Percentiles rank a stretch among this genome's conserved stretches.
These are phyloP conservation scores for Hyphodiscus sp. DNA, from an alignment of 2,329 filamentous ascomycete species.

Conservation along the genomic window DNA sequence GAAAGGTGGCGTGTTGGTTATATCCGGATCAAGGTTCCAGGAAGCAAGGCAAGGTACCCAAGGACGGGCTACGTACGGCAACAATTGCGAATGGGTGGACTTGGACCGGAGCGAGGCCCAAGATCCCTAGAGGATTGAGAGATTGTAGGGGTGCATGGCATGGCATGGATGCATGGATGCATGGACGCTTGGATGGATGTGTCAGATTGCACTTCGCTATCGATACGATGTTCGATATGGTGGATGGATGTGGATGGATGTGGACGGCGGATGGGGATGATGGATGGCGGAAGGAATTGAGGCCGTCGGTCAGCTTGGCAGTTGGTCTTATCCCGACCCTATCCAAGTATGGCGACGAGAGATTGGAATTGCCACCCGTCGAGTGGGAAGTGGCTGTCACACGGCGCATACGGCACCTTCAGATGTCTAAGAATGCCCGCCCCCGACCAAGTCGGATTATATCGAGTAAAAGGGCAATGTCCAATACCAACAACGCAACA, in stretches of 20 bases:
- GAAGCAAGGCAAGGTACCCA: neutral
- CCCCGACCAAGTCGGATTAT: neutral
- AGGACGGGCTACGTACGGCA: neutral
- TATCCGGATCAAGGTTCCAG: neutral
- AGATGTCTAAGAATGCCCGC: no score
- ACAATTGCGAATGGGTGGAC: constrained; percentile 1
- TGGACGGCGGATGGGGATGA: no score
- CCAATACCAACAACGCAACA: no score
- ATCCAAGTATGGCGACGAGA: neutral
- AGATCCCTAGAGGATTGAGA: neutral
- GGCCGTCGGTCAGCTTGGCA: neutral
- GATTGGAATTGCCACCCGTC: neutral
- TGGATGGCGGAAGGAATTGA: neutral
- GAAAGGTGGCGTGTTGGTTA: neutral
- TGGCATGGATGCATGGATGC: no score
- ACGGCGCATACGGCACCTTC: neutral
- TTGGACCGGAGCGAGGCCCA: constrained; percentile 2
- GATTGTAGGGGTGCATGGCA: neutral
- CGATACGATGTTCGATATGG: no score
- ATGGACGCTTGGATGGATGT: neutral
- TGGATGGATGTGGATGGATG: no score
- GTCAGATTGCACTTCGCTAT: neutral
- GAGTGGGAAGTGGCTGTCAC: neutral
- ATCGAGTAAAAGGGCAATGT: no score
- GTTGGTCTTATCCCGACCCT: neutral